Conservation (phyloP, 495 filamentous ascomycete species). For the Hypoxylon cercidicola region DNA sequence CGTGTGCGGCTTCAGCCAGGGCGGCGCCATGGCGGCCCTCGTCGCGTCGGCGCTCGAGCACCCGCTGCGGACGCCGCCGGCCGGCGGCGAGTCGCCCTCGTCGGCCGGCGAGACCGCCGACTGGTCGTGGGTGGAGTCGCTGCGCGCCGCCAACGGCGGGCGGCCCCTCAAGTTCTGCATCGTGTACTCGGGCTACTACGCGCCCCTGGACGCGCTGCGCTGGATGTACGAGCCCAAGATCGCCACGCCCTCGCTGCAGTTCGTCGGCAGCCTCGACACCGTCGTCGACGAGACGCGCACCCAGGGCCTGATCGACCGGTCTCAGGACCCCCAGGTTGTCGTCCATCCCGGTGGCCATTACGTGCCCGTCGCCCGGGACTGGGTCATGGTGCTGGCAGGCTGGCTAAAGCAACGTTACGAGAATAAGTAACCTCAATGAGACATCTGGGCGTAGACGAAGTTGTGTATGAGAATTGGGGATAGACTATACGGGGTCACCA, state of each 20-base stretch:
- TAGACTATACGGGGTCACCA: constrained; percentile 9
- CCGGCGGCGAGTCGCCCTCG: constrained; percentile 51
- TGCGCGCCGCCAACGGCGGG: constrained; percentile 60
- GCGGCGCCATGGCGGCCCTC: constrained; percentile 69
- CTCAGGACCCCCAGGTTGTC: constrained; percentile 70
- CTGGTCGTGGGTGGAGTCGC: constrained; percentile 47
- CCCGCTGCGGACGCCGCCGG: constrained; percentile 1
- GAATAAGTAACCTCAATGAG: constrained; percentile 64
- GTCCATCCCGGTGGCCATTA: constrained; percentile 95
- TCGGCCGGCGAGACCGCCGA: constrained; percentile 53
- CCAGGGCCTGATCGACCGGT: constrained; percentile 72
- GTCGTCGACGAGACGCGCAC: constrained; percentile 84
- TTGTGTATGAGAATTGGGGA: constrained; percentile 1
- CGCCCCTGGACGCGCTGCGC: constrained; percentile 68
- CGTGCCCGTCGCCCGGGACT: constrained; percentile 82
- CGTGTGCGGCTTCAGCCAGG: constrained; percentile 81
- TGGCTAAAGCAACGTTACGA: constrained; percentile 74
- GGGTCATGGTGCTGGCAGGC: constrained; percentile 74
- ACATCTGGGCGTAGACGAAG: constrained; percentile 46
- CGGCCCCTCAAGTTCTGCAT: constrained; percentile 80
- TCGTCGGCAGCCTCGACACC: constrained; percentile 85
- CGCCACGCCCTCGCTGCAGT: constrained; percentile 80
- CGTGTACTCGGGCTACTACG: constrained; percentile 81
- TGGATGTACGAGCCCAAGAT: constrained; percentile 82
- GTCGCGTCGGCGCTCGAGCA: constrained; percentile 74